Conservation (phyloP, 495 filamentous ascomycete genomes). For the Neurospora tetrasperma region DNA sequence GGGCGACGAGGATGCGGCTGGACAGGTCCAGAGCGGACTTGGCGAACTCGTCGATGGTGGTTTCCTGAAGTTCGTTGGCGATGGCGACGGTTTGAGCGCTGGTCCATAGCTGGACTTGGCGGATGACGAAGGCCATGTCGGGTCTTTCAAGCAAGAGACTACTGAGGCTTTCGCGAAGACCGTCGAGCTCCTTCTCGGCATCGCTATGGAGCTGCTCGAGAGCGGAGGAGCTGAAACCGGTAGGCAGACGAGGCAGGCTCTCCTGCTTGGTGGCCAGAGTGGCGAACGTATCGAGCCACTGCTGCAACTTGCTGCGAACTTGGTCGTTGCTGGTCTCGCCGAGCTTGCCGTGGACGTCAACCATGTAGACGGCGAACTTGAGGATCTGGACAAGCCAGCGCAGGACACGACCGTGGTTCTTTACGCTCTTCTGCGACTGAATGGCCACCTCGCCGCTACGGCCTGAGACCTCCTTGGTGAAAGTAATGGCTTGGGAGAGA, state of each 20-base stretch:
- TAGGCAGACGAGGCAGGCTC: constrained; percentile 43
- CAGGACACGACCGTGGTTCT: constrained; percentile 24
- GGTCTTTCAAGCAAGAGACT: constrained; percentile 37
- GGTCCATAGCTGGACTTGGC: constrained; percentile 47
- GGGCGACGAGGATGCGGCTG: constrained; percentile 56
- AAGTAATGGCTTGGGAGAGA: constrained; percentile 13
- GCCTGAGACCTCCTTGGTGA: constrained; percentile 17
- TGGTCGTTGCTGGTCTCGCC: constrained; percentile 37
- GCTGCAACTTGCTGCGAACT: constrained; percentile 33
- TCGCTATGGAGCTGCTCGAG: constrained; percentile 35
- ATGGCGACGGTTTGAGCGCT: constrained; percentile 7
- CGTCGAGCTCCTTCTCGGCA: constrained; percentile 31
- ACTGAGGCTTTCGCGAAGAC: constrained; percentile 36
- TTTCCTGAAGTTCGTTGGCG: constrained; percentile 9
- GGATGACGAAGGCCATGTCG: constrained; percentile 51
- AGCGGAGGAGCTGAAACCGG: constrained; percentile 37
- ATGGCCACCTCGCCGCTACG: constrained; percentile 7
- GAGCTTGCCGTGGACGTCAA: constrained; percentile 52
- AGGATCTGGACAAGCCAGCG: constrained; percentile 35
- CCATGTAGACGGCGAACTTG: constrained; percentile 31
- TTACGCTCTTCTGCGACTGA: constrained; percentile 7
- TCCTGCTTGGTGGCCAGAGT: constrained; percentile 26
- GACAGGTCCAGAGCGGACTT: constrained; percentile 49
- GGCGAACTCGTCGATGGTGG: constrained; percentile 18
- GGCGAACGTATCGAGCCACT: constrained; percentile 40